phyloP scores from a whole-genome alignment of 495 filamentous ascomycete species.

The Hypoxylon crocopeplum region DNA sequence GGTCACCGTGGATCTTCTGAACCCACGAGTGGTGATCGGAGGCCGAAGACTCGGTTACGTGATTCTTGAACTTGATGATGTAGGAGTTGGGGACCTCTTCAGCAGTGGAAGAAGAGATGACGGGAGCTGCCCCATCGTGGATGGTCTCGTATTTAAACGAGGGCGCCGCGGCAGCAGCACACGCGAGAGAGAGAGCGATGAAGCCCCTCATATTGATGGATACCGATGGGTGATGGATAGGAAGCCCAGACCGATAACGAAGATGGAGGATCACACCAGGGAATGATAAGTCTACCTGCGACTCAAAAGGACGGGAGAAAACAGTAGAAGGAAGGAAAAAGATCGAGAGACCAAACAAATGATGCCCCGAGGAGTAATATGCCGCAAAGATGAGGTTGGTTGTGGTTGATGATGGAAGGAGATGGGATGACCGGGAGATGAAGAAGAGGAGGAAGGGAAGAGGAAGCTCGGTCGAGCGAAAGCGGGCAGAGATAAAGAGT shows the following conservation, averaged over 20 bases:
- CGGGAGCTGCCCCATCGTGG: conserved; percentile 84
- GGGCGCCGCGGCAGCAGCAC: conserved; percentile 76
- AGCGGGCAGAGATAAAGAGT: conserved; percentile 40
- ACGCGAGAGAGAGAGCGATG: conserved; percentile 69
- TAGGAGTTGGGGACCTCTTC: conserved; percentile 86
- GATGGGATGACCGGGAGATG: conserved; percentile 45
- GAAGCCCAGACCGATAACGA: conserved; percentile 6
- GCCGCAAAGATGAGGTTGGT: conserved; percentile 26
- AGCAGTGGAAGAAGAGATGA: conserved; percentile 80
- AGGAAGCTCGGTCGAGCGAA: conserved; percentile 35
- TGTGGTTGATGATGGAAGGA: conserved; percentile 53
- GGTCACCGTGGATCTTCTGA: conserved; percentile 75
- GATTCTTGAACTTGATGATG: conserved; percentile 98
- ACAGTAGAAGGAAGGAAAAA: conserved; percentile 34
- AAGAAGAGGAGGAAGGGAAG: conserved; percentile 36
- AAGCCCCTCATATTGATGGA: conserved; percentile 74
- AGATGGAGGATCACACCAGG: conserved; percentile 24
- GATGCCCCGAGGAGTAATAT: conserved; percentile 36
- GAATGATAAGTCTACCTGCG: conserved; percentile 53
- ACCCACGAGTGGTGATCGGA: conserved; percentile 89
- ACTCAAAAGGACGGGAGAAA: conserved; percentile 42
- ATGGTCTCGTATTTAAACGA: conserved; percentile 76
- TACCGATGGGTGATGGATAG: conserved; percentile 15
- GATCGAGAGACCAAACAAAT: conserved; percentile 37
- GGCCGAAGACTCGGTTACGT: conserved; percentile 72